Evolutionary conservation across 2,329 filamentous ascomycete genomes (phyloP), one percentile per base, ranked within the genome.

Genomic region (Ophiostoma sp.): DNA sequence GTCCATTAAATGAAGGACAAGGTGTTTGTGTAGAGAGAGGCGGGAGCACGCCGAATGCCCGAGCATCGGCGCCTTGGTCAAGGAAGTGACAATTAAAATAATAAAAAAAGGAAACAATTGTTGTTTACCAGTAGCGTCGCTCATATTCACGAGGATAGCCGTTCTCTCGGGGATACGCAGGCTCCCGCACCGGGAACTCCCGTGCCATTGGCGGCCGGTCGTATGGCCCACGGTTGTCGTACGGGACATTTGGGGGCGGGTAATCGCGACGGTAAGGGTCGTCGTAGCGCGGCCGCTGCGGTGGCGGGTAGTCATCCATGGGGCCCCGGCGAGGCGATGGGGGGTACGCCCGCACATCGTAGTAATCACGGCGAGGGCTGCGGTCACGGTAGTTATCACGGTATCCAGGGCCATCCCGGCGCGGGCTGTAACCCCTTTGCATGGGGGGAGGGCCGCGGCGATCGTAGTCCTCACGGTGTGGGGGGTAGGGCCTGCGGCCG

Each of bases 351-450:
- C 91, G 88, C 77, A 90, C 92, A 66, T 92, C 90, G 80, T 97
- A 96, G 81, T 97, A 96, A 72, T 94, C 91, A 75, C 92, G 90
- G 72, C 90, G 90, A 71, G 90, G 90, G 77, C 92, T 94, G 76
- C 94, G 89, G 77, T 96, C 93, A 78, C 94, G 93, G 80, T 97
- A 97, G 74, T 91, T 89, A 72, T 91, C 89, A 67, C 85, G 87
- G 74, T 84, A 85, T 27, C 69, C 72, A 6, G 69, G 70, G 31
- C 79, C 83, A 20, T 83, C 84, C 27, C 91, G 88, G 74, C 90
- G 90, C 73, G 93, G 94, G 79, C 91, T 96, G 79, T 96, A 97
- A 72, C 92, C 71, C 0, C 72, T 71, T 54, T 60, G 70, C 71
- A 48, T 48, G 6, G 88, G 88, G 72, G 92, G 90, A 64, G 83